Evolutionary conservation across 192 early-diverging fungal species (phyloP), one percentile per base, ranked within the genome.

Genomic region (Backusella sp.): DNA sequence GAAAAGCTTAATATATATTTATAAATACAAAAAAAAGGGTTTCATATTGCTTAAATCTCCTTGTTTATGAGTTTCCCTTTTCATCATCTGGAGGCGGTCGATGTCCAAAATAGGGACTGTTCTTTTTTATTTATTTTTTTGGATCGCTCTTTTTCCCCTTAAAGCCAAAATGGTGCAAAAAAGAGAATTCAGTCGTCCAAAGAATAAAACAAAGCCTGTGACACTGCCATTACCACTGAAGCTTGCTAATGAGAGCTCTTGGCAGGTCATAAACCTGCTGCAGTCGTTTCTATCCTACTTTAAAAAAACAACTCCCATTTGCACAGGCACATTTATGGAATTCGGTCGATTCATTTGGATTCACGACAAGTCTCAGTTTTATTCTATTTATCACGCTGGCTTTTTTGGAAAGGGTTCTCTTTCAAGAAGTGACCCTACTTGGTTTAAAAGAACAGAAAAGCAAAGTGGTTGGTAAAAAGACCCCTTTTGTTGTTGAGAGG

Each of bases 351-450:
- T 79, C 73, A 73, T 79, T 5, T 79, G 77, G 77, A 44, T 78
- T 26, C 35, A 70, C 6, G 37, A 59, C n/a, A 32, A n/a, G 8
- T 26, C 44, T 39, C 71, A 68, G 37, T 28, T 30, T 23, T 80
- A 42, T 90, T 67, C 67, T 91, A 73, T 77, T 89, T 90, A 1
- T 89, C 86, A 49, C 39, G 52, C 69, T 65, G 82, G 82, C 2
- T 79, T 77, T 65, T 83, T 83, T 80, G 82, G 82, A 12, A 83
- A 83, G 66, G 82, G 82, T 59, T 72, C 68, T 15, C 75, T 97
- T 23, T 96, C 94, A 21, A 80, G 96, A 21, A 91, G 94, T 39
- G 88, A 94, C 26, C 86, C 94, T 1, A 94, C 93, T 4, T 97
- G 94, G 94, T 23, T 77, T 88, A 36, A 21, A 8, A 53, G 36